Conservation (phyloP, 495 filamentous ascomycete species). For the Gamarada debralockiae region DNA sequence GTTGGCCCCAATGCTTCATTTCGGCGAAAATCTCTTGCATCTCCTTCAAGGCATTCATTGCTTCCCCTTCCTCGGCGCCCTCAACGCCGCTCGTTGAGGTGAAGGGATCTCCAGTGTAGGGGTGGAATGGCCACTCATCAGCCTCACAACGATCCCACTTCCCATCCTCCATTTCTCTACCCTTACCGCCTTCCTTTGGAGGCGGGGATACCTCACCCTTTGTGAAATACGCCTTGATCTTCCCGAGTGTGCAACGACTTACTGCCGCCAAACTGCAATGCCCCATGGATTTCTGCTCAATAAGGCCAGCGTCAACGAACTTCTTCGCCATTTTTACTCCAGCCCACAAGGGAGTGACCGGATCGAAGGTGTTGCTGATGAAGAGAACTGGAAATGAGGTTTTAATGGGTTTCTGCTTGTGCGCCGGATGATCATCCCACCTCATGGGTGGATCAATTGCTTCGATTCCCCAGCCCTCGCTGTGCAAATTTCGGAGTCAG, state of each 20-base stretch:
- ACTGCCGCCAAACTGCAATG: constrained; percentile 38
- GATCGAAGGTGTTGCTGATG: constrained; percentile 54
- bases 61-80: too few species aligned
- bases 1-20: too few species aligned
- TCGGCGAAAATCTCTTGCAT: too few species aligned
- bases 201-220: constrained; percentile 36
- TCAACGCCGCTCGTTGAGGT: too few species aligned
- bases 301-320: constrained; percentile 40
- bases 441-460: constrained; percentile 32
- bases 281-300: constrained; percentile 40
- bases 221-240: constrained; percentile 35
- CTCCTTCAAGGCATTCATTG: too few species aligned
- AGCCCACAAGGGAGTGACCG: constrained; percentile 52
- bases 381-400: constrained; percentile 58
- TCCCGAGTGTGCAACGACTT: constrained; percentile 35
- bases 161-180: constrained; percentile 22
- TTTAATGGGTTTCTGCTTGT: constrained; percentile 30
- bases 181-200: constrained; percentile 25
- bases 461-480: constrained; percentile 38
- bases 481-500: too few species aligned
- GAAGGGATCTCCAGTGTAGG: neutral
- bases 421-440: constrained; percentile 29
- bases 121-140: constrained; percentile 32
- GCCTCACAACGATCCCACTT: constrained; percentile 37
- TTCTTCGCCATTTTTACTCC: constrained; percentile 47